Conservation (phyloP, 164 flowering plant genomes). For the Kalanchoe fedtschenkoi region DNA sequence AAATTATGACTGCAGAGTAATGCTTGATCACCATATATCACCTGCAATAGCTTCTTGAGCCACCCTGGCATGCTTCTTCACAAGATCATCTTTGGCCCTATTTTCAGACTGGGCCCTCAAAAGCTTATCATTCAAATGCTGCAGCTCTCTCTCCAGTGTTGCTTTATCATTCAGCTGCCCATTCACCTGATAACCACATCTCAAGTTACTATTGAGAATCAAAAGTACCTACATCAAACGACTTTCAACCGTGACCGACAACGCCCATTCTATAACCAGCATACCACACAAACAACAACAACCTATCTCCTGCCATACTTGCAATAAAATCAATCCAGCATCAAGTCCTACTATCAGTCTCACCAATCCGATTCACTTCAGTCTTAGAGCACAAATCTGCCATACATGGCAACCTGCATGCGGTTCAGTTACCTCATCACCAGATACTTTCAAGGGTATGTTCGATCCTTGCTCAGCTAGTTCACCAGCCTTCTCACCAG, state of each 20-base stretch:
- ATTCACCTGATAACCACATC: slow-evolving; percentile 17
- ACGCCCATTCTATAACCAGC: no score
- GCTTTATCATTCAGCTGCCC: slow-evolving; percentile 22
- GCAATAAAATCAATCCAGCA: no score
- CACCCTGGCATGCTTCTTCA: slow-evolving; percentile 43
- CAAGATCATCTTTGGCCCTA: slow-evolving; percentile 59
- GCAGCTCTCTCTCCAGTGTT: slow-evolving; percentile 31
- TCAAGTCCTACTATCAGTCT: no score
- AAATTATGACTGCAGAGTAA: neutral
- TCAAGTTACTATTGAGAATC: no score
- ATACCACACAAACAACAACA: no score
- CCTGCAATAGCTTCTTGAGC: slow-evolving; percentile 59
- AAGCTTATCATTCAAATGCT: slow-evolving; percentile 32
- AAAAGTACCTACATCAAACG: no score
- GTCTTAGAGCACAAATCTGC: no score
- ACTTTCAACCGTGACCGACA: no score
- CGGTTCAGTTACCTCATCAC: slow-evolving; percentile 26
- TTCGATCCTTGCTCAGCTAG: slow-evolving; percentile 20
- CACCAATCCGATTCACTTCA: no score
- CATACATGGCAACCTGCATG: neutral
- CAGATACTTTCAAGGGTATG: slow-evolving; percentile 16
- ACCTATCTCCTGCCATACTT: no score
- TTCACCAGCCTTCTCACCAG: no score
- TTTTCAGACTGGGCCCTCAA: slow-evolving; percentile 45
- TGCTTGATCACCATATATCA: slow-evolving; percentile 9